These are phyloP conservation scores for Rhipidocladum racemiflorum DNA, from an alignment of 176 grass and related monocot species.

Conservation along the genomic window DNA sequence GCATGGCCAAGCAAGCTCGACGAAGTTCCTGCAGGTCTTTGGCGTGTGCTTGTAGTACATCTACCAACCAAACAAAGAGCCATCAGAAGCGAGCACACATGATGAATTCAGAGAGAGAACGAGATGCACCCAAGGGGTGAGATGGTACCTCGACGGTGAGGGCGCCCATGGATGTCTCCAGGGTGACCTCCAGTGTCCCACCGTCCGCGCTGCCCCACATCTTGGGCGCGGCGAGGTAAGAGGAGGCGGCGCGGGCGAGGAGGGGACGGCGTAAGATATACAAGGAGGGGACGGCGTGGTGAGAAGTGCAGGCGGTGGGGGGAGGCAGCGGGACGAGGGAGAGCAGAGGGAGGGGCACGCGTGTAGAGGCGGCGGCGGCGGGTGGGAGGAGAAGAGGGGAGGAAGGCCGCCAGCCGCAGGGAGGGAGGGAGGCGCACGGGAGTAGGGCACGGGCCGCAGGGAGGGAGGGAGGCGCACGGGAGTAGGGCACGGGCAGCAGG, in stretches of 20 bases:
- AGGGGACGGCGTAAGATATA: too few relatives aligned
- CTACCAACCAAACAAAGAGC: constrained; percentile 29
- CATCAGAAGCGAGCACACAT: constrained; percentile 2
- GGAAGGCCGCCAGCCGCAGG: too few relatives aligned
- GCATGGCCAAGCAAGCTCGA: constrained; percentile 83
- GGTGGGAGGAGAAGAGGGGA: too few relatives aligned
- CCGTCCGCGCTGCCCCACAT: constrained; percentile 64
- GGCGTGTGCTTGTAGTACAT: constrained; percentile 98
- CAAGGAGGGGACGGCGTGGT: too few relatives aligned
- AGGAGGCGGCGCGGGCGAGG: constrained; percentile 5
- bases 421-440: too few relatives aligned
- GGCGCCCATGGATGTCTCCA: constrained; percentile 89
- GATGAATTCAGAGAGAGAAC: background rate
- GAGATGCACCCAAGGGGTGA: background rate
- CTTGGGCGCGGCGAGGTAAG: background rate
- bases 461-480: too few relatives aligned
- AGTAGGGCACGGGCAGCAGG: too few relatives aligned
- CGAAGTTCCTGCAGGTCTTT: constrained; percentile 94
- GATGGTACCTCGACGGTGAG: constrained; percentile 69
- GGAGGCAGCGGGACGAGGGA: too few relatives aligned
- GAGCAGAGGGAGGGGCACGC: too few relatives aligned
- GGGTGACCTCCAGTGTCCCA: constrained; percentile 71
- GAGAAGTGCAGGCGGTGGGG: too few relatives aligned
- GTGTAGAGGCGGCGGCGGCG: too few relatives aligned
- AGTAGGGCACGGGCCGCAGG: too few relatives aligned